Conservation (phyloP, 2,329 filamentous ascomycete genomes). For the Pseudopyricularia cyperi region DNA sequence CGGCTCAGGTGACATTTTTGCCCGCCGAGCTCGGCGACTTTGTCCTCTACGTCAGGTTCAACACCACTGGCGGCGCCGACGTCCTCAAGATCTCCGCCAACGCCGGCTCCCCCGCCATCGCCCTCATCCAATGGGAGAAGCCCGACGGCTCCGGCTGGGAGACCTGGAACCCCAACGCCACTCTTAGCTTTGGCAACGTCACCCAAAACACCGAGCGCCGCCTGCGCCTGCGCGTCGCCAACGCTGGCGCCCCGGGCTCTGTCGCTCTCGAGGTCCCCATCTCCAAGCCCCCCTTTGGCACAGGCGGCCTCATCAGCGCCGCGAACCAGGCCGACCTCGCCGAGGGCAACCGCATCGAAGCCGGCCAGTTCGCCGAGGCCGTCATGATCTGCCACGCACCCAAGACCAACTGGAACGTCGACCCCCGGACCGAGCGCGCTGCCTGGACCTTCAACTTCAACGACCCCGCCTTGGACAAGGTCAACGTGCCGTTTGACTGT, state of each 20-base stretch:
- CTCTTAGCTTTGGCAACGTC: slow-evolving; percentile 43
- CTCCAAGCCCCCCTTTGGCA: slow-evolving; percentile 46
- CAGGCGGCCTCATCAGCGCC: slow-evolving; percentile 37
- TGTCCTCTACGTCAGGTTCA: slow-evolving; percentile 31
- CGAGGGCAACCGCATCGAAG: slow-evolving; percentile 36
- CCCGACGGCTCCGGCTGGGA: slow-evolving; percentile 37
- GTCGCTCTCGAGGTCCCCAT: slow-evolving; percentile 41
- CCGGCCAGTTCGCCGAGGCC: slow-evolving; percentile 37
- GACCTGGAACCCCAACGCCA: slow-evolving; percentile 23
- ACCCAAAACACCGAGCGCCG: slow-evolving; percentile 33
- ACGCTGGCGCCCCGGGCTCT: slow-evolving; percentile 34
- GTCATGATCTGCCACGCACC: slow-evolving; percentile 41
- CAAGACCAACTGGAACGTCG: slow-evolving; percentile 42
- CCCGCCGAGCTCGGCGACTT: slow-evolving; percentile 32
- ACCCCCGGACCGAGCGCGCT: slow-evolving; percentile 32
- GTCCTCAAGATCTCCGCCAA: slow-evolving; percentile 33
- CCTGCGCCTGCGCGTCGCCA: slow-evolving; percentile 39
- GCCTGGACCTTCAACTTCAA: slow-evolving; percentile 46
- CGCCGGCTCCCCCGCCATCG: slow-evolving; percentile 33
- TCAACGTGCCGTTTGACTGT: slow-evolving; percentile 37
- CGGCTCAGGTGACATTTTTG: slow-evolving; percentile 33
- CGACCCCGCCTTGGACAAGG: slow-evolving; percentile 37
- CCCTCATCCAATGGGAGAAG: slow-evolving; percentile 41
- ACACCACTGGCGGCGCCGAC: slow-evolving; percentile 33
- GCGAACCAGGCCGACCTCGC: slow-evolving; percentile 43